phyloP scores from a whole-genome alignment of 2,329 filamentous ascomycete species.

The Graphilbum ipis-grandicollis region DNA sequence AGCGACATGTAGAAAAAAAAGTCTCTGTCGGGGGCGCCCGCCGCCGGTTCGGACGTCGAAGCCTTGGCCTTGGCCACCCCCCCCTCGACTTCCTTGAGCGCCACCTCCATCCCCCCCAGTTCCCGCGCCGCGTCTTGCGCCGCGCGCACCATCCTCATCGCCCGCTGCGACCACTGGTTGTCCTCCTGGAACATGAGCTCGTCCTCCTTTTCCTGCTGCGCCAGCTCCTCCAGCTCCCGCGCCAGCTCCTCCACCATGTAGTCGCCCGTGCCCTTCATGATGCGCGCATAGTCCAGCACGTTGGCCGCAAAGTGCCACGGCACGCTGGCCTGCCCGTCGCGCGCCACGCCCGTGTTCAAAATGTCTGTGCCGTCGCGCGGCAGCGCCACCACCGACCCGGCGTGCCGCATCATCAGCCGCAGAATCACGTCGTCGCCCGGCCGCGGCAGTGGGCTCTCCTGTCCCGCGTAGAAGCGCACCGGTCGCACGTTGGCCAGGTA shows the following conservation, averaged over 20 bases:
- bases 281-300: conserved; percentile 81
- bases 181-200: conserved; percentile 84
- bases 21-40: too few species aligned
- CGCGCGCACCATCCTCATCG: conserved; percentile 54
- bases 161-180: conserved; percentile 80
- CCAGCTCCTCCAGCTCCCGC: conserved; percentile 56
- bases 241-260: conserved; percentile 78
- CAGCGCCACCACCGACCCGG: conserved; percentile 70
- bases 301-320: conserved; percentile 94
- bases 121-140: conserved; percentile 55
- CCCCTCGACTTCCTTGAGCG: conserved; percentile 12
- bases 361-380: conserved; percentile 63
- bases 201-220: conserved; percentile 69
- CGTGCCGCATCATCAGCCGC: conserved; percentile 64
- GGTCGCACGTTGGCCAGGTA: conserved; percentile 81
- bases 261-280: conserved; percentile 83
- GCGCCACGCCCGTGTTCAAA: conserved; percentile 35
- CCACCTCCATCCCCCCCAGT: conserved; percentile 17
- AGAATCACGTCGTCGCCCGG: conserved; percentile 83
- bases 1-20: conserved; percentile 84
- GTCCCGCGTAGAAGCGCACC: conserved; percentile 78
- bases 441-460: conserved; percentile 63
- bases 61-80: too few species aligned
- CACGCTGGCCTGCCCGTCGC: conserved; percentile 21
- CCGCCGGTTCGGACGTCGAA: too few species aligned